Conservation (phyloP, 805 yeast species). For the Candida palmyrensis region DNA sequence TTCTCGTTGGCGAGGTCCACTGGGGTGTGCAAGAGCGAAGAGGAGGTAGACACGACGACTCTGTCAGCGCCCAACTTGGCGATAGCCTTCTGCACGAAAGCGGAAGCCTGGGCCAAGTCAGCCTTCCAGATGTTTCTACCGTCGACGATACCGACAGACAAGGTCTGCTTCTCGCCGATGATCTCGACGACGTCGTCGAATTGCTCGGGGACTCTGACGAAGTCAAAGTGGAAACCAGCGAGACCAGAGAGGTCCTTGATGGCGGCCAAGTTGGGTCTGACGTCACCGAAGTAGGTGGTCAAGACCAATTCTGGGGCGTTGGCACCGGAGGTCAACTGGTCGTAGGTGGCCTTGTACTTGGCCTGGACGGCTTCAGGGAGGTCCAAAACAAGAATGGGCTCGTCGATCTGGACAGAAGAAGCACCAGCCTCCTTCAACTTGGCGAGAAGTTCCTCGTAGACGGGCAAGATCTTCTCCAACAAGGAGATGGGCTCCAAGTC, state of each 20-base stretch:
- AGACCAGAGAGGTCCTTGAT: conserved; percentile 89
- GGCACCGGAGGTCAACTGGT: conserved; percentile 57
- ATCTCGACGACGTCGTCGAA: conserved; percentile 73
- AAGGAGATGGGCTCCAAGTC: conserved; percentile 92
- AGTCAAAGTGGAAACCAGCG: conserved; percentile 94
- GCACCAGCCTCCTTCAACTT: conserved; percentile 95
- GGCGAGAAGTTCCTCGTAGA: conserved; percentile 81
- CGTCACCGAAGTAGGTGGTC: conserved; percentile 97
- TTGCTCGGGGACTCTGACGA: conserved; percentile 95
- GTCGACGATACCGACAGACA: conserved; percentile 96
- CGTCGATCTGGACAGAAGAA: conserved; percentile 91
- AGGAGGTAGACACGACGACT: conserved; percentile 89
- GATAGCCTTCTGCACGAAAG: conserved; percentile 75
- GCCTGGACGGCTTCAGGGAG: conserved; percentile 78
- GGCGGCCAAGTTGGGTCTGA: conserved; percentile 90
- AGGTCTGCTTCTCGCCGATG: conserved; percentile 63
- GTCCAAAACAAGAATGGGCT: conserved; percentile 94
- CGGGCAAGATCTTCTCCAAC: conserved; percentile 86
- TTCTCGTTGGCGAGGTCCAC: conserved; percentile 91
- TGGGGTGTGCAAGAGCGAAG: conserved; percentile 97
- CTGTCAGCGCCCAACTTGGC: conserved; percentile 80
- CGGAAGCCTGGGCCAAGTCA: conserved; percentile 84
- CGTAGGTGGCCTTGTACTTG: conserved; percentile 87
- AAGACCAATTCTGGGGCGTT: conserved; percentile 75
- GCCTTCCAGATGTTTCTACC: conserved; percentile 99